Base-by-base conservation (phyloP, 2,329 filamentous ascomycete species). In the Fusarium torulosum region DNA sequence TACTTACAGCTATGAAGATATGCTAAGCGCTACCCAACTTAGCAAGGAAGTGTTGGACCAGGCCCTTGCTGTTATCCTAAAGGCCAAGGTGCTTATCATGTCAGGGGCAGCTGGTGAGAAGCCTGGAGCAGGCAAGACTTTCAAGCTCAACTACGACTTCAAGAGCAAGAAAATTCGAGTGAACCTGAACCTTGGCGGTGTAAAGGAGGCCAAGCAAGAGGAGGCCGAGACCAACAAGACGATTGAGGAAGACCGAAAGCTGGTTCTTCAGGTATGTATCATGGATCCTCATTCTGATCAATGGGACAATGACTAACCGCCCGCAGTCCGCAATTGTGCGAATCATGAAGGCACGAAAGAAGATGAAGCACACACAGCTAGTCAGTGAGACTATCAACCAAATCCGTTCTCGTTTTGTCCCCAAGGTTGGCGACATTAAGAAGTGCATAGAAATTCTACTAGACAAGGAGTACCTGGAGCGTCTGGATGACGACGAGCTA, bases 331-430 rank as follows among this genome's bases (percentile, higher is more conserved):
- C 95, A 23, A 98, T 99, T 79, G 96, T 99, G 58, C 93, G 96
- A 75, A 97, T 99, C 83, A 99, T 99, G 96, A 99, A 99, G 84
- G 96, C 95, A 5, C 91, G 96, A 63, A 98, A 99, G 89, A 93
- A 91, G 83, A 96, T 98, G 93, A 98, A 97, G 88, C 95, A 99
- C 81, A 90, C 91, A 64, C 91, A 96, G 76, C 90, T 99, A 14
- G 94, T 99, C 54, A 91, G 93, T 76, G 96, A 99, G 81, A 96
- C 94, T 23, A 98, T 99, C 78, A 91, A 90, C 75, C 96, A 98
- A 80, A 97, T 99, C 79, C 93, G 92, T 78, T 90, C 89, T 41
- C 92, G 96, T 40, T 99, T 99, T 80, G 90, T 94, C 59, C 96
- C 96, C 40, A 97, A 97, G 82, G 87, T 99, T 29, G 85, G 88